These are phyloP conservation scores for Edaphochlamys debaryana DNA, from an alignment of 139 green algal genomes.

Conservation along the genomic window DNA sequence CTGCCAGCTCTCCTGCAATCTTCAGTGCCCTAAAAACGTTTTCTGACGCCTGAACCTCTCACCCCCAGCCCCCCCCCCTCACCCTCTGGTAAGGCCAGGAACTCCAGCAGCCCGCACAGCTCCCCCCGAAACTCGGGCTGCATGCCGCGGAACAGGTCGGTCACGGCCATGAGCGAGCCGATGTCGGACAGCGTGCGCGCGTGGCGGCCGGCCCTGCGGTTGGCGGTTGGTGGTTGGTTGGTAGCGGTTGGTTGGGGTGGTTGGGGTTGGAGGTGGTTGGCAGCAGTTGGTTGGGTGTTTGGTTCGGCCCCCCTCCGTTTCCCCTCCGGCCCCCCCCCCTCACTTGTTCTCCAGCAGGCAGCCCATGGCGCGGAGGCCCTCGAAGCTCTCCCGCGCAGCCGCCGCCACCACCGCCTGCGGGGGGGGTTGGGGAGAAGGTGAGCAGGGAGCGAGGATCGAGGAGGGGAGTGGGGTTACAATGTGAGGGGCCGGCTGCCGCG, in stretches of 20 bases:
- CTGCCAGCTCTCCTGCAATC: too few species aligned
- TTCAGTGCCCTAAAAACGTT: too few species aligned
- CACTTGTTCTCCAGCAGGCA: conserved; percentile 29
- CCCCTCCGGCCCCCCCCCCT: not conserved
- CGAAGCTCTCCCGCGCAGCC: conserved; percentile 34
- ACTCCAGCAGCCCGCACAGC: conserved; percentile 32
- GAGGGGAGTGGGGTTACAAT: too few species aligned
- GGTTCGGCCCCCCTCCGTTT: not conserved
- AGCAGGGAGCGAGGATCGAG: too few species aligned
- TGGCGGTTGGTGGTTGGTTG: not conserved
- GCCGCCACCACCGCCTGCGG: conserved; percentile 11
- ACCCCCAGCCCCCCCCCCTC: not conserved
- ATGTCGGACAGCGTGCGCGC: conserved; percentile 1
- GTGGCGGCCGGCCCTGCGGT: not conserved
- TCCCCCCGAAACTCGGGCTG: conserved; percentile 17
- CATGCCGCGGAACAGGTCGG: conserved; percentile 41
- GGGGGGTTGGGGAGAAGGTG: too few species aligned
- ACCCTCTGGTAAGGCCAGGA: conserved; percentile 37
- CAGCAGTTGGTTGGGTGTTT: not conserved
- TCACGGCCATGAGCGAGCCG: conserved; percentile 30
- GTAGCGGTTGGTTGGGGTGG: not conserved
- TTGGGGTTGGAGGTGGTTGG: not conserved
- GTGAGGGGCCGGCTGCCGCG: too few species aligned
- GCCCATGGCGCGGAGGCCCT: conserved; percentile 20
- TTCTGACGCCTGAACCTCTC: too few species aligned